Conservation (phyloP, 192 early-diverging fungal genomes). For the Umbelopsis vinacea region DNA sequence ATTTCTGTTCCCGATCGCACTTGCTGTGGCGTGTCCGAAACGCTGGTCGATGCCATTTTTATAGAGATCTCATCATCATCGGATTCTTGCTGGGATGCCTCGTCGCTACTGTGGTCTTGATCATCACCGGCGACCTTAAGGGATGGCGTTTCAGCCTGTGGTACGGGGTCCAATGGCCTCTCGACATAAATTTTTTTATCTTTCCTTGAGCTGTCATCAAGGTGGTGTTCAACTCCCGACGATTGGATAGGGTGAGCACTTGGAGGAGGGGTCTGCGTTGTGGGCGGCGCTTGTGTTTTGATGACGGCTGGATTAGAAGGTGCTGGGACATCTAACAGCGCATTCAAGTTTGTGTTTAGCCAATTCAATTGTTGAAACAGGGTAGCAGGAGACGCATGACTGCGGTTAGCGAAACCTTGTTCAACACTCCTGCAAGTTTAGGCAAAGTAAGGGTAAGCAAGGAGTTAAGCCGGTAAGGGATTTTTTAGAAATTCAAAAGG, state of each 20-base stretch:
- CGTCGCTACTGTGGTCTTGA: neutral
- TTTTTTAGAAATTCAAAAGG: neutral
- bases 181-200: neutral
- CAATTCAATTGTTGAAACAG: slow-evolving; percentile 54
- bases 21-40: slow-evolving; percentile 36
- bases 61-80: slow-evolving; percentile 23
- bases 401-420: slow-evolving; percentile 7
- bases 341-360: slow-evolving; percentile 44
- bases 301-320: neutral
- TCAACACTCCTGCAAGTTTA: slow-evolving; percentile 16
- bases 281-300: neutral
- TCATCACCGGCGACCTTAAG: neutral
- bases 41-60: slow-evolving; percentile 16
- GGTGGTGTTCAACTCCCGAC: neutral
- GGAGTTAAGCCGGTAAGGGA: neutral
- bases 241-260: no score
- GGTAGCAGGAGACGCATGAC: slow-evolving; percentile 10
- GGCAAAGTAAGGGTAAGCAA: slow-evolving; percentile 8
- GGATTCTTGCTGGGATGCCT: slow-evolving; percentile 30
- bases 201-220: neutral
- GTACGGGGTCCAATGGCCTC: neutral
- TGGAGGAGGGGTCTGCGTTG: neutral
- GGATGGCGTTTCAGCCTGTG: neutral
- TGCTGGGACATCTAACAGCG: neutral
- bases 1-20: slow-evolving; percentile 74